Base-by-base conservation (phyloP, 1,284 basidiomycete species). In the Pholiota adiposa region DNA sequence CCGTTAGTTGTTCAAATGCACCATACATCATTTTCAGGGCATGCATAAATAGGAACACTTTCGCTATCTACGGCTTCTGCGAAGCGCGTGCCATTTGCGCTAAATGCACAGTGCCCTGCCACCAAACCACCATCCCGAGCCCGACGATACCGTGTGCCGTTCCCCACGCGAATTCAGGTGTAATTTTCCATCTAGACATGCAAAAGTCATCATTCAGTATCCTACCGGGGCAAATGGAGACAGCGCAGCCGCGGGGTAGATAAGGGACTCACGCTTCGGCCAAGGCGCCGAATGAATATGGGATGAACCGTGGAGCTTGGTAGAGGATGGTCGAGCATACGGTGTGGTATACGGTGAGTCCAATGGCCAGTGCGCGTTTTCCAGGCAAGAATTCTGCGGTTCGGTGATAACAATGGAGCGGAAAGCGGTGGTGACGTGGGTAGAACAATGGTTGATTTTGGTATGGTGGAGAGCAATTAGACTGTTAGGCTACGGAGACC, bases 311-410 rank as follows among this genome's bases (percentile, higher is more conserved):
- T 0, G 91, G 91, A 0, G 89, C 82, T 63, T 90, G 85, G 72
- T 85, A 88, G 52, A 94, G 82, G 41, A 93, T 75, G 0, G 90
- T 92, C 0, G 91, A 92, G 38, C 83, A 83, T 25, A 88, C 75
- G 64, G 81, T 87, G 71, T 94, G 93, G 72, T 94, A 94, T 11
- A 93, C 68, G 60, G 89, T 87, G 4, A 94, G 80, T 12, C 81
- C 84, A 51, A 94, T 86, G 0, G 90, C 92, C 2, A 92, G 75
- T 0, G 90, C 93, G 16, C 92, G 85, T 75, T 94, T 94, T 7
- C 92, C 91, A 0, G 93, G 93, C 3, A 94, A 76, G 73, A 91
- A 93, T 67, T 94, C 92, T 86, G 52, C 31, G 52, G 33, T 25
- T 25, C 4, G 14, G 23, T 25, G 21, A 14, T 16, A n/a, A 21